Conservation (phyloP, 257 asterid species). For the Nicotiana undulata region DNA sequence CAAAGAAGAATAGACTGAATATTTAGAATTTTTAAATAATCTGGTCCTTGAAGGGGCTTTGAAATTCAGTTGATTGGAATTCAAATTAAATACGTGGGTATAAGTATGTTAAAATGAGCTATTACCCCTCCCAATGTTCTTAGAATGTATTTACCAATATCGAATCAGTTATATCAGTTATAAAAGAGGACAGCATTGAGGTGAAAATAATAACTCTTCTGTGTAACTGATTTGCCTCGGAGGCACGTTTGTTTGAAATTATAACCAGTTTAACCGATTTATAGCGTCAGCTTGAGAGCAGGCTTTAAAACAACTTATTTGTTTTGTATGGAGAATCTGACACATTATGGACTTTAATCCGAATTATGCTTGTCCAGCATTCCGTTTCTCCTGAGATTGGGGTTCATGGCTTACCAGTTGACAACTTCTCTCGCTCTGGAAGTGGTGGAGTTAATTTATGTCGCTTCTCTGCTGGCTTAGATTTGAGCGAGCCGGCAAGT, state of each 20-base stretch:
- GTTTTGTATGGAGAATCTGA: background rate
- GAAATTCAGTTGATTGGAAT: background rate
- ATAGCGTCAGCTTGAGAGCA: background rate
- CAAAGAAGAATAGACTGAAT: background rate
- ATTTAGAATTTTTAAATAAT: background rate
- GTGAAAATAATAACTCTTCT: background rate
- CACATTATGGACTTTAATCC: constrained; percentile 11
- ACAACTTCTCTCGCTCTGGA: constrained; percentile 77
- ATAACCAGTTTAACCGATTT: background rate
- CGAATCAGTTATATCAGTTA: background rate
- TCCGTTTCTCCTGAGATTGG: constrained; percentile 85
- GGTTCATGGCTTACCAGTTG: constrained; percentile 76
- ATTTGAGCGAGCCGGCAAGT: constrained; percentile 90
- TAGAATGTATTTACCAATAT: background rate
- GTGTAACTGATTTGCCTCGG: background rate
- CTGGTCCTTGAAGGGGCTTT: background rate
- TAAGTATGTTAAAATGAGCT: background rate
- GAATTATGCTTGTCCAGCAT: constrained; percentile 53
- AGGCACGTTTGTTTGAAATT: background rate
- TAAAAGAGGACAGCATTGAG: background rate
- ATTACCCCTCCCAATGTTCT: background rate
- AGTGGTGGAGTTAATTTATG: constrained; percentile 87
- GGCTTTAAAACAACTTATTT: background rate
- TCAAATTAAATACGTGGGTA: background rate
- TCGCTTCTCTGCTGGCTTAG: constrained; percentile 84